Evolutionary conservation across 345 rosid genomes (phyloP), one percentile per base, ranked within the genome.

Genomic region (Syzygium aromaticum): DNA sequence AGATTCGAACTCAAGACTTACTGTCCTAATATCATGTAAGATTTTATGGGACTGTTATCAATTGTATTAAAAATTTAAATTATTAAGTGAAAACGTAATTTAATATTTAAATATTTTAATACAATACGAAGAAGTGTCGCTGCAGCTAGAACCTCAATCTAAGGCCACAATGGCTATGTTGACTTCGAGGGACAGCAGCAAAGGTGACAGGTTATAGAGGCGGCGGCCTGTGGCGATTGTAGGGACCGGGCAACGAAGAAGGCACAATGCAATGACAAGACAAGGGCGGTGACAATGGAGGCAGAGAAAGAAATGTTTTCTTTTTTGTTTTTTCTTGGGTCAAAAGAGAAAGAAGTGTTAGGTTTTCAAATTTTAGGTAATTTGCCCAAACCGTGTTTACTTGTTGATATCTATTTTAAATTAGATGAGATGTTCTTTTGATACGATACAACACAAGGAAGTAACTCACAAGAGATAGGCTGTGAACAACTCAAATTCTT

Each of bases 121-220:
- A 2, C 3, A 27, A 27, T 0, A 2, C 4, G 28, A 23, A 14
- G 7, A 7, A 59, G 16, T 5, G 16, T 11, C 3, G 11, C 30
- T 59, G 27, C 0, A 30, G 16, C 30, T 59, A 59, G 27, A 28
- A 28, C 27, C 64, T 59, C 64, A 27, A 59, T 59, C 64, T 4
- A 59, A 59, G 64, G 64, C 27, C 30, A 27, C 14, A 14, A n/a
- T 59, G 64, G 16, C 6, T 59, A 59, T 1, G 16, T 11, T 25
- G 30, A 59, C 64, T 59, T 59, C 4, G 64, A 25, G 64, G 25
- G 64, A 25, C 0, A 59, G 30, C 1, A 59, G 6, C 64, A 57
- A 25, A 57, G 64, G 28, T 57, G 1, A 59, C 11, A 27, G 64
- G 30, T 28, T 59, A 12, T 59, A 59, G 52, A 51, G 52, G 52